Evolutionary conservation across 2,329 filamentous ascomycete species (phyloP), one percentile per base, ranked within the genome.

Genomic region (Myotisia sp.): DNA sequence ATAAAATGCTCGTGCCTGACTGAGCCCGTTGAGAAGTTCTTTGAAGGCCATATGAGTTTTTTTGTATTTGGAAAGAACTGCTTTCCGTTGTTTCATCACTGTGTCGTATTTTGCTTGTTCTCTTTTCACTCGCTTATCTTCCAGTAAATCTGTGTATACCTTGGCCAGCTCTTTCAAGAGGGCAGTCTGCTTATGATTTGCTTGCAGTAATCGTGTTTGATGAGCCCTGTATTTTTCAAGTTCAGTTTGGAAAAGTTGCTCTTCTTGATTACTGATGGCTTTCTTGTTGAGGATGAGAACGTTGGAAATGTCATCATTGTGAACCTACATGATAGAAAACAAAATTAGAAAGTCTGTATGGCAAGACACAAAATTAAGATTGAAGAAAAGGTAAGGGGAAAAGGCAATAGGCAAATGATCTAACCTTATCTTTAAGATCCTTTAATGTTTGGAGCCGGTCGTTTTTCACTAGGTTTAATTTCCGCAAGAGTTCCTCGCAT

Each of bases 261-360:
- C 77, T 55, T 98, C 90, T 49, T 90, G 87, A 50, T 84, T 92
- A 13, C 84, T 71, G 49, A 95, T 87, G 2, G 84, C 79, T 59
- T 95, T 98, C 55, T 95, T 95, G 67, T 98, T 98, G 39, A 98
- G 64, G 37, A 98, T 98, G 40, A 98, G 67, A 8, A 95, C 86
- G 51, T 93, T 90, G 4, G 86, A 94, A 43, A 98, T 98, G 50
- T 98, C 92, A 51, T 98, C 92, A 44, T 80, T 84, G 59, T 92
- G 87, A 34, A 87, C 79, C 87, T 94, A 26, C n/a, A n/a, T n/a
- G n/a, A n/a, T n/a, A n/a, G n/a, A n/a, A n/a, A n/a, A n/a, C 4
- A 32, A 26, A 9, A 13, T 17, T 13, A 12, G 23, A 23, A 27
- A 10, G 16, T 18, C 16, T 30, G 5, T 5, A 13, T 23, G 12